phyloP scores from a whole-genome alignment of 495 filamentous ascomycete species.

The Aspergillus funiculosus region DNA sequence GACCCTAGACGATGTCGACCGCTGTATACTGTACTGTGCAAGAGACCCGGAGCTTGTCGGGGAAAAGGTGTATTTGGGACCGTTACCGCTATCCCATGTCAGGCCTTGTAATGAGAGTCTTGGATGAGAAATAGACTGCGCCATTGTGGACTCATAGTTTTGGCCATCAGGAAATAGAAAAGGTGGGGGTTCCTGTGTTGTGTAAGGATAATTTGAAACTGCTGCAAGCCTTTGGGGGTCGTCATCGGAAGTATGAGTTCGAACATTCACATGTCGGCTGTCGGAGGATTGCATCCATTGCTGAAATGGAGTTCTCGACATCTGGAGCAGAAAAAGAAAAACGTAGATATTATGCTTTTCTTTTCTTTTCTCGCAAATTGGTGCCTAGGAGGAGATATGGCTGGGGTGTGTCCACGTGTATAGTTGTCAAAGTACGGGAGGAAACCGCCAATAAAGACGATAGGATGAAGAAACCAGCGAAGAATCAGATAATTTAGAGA shows the following conservation, averaged over 20 bases:
- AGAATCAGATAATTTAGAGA: no score
- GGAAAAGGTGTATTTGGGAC: conserved; percentile 26
- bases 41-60: conserved; percentile 19
- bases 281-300: conserved; percentile 17
- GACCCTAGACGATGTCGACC: conserved; percentile 18
- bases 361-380: conserved; percentile 2
- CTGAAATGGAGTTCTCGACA: conserved; percentile 22
- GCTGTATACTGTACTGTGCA: conserved; percentile 20
- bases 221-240: conserved; percentile 6
- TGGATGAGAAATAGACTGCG: conserved; percentile 13
- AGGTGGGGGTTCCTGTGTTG: conserved; percentile 17
- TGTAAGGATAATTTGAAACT: conserved; percentile 8
- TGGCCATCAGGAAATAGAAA: conserved; percentile 20
- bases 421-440: no score
- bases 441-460: no score
- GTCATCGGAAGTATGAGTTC: conserved; percentile 10
- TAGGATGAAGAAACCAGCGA: no score
- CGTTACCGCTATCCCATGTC: conserved; percentile 16
- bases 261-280: conserved; percentile 11
- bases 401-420: no score
- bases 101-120: conserved; percentile 18
- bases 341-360: neutral
- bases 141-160: conserved; percentile 19
- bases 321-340: conserved; percentile 14
- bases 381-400: neutral